phyloP scores from a whole-genome alignment of 2,329 filamentous ascomycete species.

The Coleophoma crateriformis region DNA sequence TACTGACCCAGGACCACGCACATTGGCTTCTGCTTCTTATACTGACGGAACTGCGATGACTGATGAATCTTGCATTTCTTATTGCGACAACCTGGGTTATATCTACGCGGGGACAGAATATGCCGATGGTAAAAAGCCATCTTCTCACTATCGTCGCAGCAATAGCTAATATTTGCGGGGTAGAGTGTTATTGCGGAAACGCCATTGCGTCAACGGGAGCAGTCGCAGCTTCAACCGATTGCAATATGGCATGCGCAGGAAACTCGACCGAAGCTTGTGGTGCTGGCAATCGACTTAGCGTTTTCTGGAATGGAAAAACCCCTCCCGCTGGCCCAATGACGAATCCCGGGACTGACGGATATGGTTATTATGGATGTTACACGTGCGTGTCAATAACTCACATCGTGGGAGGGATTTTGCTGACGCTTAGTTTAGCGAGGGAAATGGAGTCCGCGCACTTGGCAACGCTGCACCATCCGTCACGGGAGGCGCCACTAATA shows the following conservation, averaged over 20 bases:
- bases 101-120: conserved; percentile 24
- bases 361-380: conserved; percentile 16
- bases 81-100: conserved; percentile 14
- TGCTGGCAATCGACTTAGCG: conserved; percentile 14
- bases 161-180: too few relatives aligned
- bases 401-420: too few relatives aligned
- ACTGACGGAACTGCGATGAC: conserved; percentile 16
- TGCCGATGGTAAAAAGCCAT: background rate
- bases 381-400: conserved; percentile 7
- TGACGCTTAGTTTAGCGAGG: conserved; percentile 8
- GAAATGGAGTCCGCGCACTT: conserved; percentile 11
- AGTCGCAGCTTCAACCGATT: conserved; percentile 11
- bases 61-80: conserved; percentile 19
- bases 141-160: too few relatives aligned
- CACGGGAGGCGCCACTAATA: conserved; percentile 8
- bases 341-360: conserved; percentile 11
- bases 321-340: conserved; percentile 11
- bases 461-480: conserved; percentile 9
- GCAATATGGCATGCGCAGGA: conserved; percentile 14
- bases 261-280: conserved; percentile 22
- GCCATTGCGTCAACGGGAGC: conserved; percentile 7
- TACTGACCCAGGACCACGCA: conserved; percentile 13
- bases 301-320: conserved; percentile 19
- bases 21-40: conserved; percentile 14
- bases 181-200: conserved; percentile 10